Base-by-base conservation (phyloP, 805 yeast genomes). In the Debaryomyces hansenii region DNA sequence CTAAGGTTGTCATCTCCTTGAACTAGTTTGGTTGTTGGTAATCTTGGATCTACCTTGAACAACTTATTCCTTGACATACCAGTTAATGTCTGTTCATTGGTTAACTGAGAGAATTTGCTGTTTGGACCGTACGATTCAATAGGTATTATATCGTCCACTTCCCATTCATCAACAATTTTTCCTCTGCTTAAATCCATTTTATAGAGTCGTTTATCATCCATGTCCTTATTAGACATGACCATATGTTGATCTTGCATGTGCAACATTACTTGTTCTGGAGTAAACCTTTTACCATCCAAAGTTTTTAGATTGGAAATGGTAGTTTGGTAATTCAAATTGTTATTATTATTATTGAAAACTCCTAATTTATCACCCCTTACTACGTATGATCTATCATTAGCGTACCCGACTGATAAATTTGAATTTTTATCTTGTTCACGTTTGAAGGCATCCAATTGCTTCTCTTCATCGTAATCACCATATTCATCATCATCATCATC, bases 111-210 rank as follows among this genome's bases (percentile, higher is more conserved):
- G 56, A 84, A 85, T 64, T 89, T 90, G 42, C 76, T 65, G n/a
- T 81, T 73, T 4, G 96, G 91, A 2, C 85, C 86, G 61, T 82
- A 84, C 27, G 78, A 73, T 14, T 77, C 78, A 24, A 84, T 71
- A 15, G 82, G 72, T 6, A 74, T 51, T 43, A 77, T 77, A 20
- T 72, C 74, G 18, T 62, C 57, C 16, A 86, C 73, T 31, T 76
- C 68, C 94, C 96, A 90, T 59, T 88, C 94, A 60, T 90, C 96
- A n/a, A 90, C 85, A 44, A 90, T 77, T 58, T 83, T 73, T 11
- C 96, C 97, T 47, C 82, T 76, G 58, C 80, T 86, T 41, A 90
- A 65, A 67, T 90, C 97, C 90, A 90, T 79, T 54, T 81, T 79
- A 67, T 77, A 87, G 40, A 90, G 61, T 27, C 70, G 74, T 37